Evolutionary conservation across 176 grass and related monocot species (phyloP).

Genomic region (Lolium perenne): DNA sequence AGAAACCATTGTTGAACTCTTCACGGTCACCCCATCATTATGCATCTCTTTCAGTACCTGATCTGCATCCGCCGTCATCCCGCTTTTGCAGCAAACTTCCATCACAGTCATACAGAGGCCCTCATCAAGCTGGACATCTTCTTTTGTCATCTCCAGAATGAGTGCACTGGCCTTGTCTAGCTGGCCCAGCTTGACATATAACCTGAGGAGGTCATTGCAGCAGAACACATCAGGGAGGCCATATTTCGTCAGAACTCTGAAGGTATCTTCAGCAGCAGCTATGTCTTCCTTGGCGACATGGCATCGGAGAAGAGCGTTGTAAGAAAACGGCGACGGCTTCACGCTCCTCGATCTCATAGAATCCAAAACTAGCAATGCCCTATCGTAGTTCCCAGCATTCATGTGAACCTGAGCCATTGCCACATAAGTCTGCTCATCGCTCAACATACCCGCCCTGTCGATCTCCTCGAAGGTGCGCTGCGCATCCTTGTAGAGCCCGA

Average conservation of each 20-base stretch:
- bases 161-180: slow-evolving; percentile 75
- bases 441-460: slow-evolving; percentile 59
- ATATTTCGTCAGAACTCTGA: slow-evolving; percentile 56
- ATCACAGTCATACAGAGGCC: slow-evolving; percentile 73
- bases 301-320: slow-evolving; percentile 72
- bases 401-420: slow-evolving; percentile 89
- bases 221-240: slow-evolving; percentile 56
- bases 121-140: slow-evolving; percentile 57
- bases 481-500: slow-evolving; percentile 77
- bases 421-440: slow-evolving; percentile 84
- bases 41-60: slow-evolving; percentile 67
- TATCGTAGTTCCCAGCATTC: slow-evolving; percentile 57
- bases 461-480: slow-evolving; percentile 70
- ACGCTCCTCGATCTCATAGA: slow-evolving; percentile 66
- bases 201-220: slow-evolving; percentile 70
- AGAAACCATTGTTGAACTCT: slow-evolving; percentile 51
- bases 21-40: slow-evolving; percentile 36
- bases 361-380: slow-evolving; percentile 68
- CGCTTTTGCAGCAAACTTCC: slow-evolving; percentile 76
- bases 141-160: slow-evolving; percentile 58
- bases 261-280: slow-evolving; percentile 66
- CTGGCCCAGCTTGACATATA: slow-evolving; percentile 71
- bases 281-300: slow-evolving; percentile 71
- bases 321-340: slow-evolving; percentile 63
- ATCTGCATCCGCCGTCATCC: slow-evolving; percentile 57